Percentiles rank a stretch among this genome's conserved stretches.
phyloP scores from a whole-genome alignment of 75 land plant genomes.

The Pinus taeda region DNA sequence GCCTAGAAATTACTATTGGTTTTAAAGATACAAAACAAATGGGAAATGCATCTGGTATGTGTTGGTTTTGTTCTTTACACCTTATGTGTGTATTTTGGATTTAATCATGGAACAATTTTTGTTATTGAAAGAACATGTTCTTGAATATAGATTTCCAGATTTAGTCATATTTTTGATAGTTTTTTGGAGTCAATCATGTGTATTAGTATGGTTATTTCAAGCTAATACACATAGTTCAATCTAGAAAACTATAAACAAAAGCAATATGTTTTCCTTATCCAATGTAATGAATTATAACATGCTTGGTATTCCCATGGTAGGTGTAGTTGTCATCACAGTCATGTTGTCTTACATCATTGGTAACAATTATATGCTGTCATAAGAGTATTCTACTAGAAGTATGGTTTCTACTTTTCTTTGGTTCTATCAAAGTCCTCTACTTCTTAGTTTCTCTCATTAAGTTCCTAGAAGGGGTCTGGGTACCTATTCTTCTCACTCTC shows the following conservation, averaged over 20 bases:
- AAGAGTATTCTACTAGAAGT: slow-evolving; percentile 34
- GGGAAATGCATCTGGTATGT: slow-evolving; percentile 73
- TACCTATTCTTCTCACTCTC: slow-evolving; percentile 21
- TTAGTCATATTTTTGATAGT: too few species aligned
- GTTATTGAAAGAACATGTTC: too few species aligned
- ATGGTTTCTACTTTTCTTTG: slow-evolving; percentile 41
- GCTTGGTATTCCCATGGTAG: slow-evolving; percentile 18
- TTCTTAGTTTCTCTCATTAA: slow-evolving; percentile 27
- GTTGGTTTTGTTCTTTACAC: neutral
- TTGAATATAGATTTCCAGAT: too few species aligned
- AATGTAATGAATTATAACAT: neutral
- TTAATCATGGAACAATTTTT: too few species aligned
- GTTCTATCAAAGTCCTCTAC: slow-evolving; percentile 21
- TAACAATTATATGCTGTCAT: slow-evolving; percentile 57
- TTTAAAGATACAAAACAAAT: slow-evolving; percentile 59
- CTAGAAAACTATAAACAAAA: neutral
- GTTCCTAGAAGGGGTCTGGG: slow-evolving; percentile 28
- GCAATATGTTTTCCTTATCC: neutral
- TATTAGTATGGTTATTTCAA: neutral
- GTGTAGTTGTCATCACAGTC: slow-evolving; percentile 66
- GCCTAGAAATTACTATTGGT: slow-evolving; percentile 68
- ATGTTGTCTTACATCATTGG: slow-evolving; percentile 70
- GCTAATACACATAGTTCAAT: neutral
- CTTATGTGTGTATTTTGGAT: too few species aligned
- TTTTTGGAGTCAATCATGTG: neutral